Conservation (phyloP, 441 rosid species). For the Aquilaria agallochum region DNA sequence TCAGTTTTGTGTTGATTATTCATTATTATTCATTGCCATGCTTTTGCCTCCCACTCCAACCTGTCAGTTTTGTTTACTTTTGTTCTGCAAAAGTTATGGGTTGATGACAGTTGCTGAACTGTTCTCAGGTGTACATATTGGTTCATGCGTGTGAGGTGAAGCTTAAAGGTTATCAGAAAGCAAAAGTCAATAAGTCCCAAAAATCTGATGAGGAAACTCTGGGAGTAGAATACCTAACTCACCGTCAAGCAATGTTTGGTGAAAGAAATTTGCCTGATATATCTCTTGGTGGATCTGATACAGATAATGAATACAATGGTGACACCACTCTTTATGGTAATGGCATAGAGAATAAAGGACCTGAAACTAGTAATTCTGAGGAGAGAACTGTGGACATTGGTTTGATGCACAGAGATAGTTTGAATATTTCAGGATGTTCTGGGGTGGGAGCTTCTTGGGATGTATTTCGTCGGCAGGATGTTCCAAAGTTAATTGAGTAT, state of each 20-base stretch:
- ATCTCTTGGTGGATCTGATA: constrained; percentile 27
- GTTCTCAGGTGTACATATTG: constrained; percentile 75
- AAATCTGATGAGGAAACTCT: constrained; percentile 27
- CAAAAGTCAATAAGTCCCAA: constrained; percentile 19
- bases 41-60: too few relatives aligned
- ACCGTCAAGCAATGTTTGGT: constrained; percentile 26
- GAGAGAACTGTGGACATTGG: constrained; percentile 20
- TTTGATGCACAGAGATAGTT: constrained; percentile 14
- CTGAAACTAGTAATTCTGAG: constrained; percentile 22
- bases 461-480: constrained; percentile 79
- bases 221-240: constrained; percentile 25
- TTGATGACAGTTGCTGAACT: constrained; percentile 13
- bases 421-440: constrained; percentile 25
- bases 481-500: constrained; percentile 60
- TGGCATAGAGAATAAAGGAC: constrained; percentile 35
- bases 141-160: constrained; percentile 66
- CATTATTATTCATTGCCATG: too few relatives aligned
- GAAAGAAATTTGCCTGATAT: constrained; percentile 37
- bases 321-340: constrained; percentile 24
- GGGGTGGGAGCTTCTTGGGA: constrained; percentile 71
- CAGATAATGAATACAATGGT: constrained; percentile 29
- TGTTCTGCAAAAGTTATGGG: not conserved
- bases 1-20: not conserved
- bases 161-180: constrained; percentile 23
- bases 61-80: too few relatives aligned